phyloP scores from a whole-genome alignment of 1,284 basidiomycete species.

The Cryptococcus sp. region DNA sequence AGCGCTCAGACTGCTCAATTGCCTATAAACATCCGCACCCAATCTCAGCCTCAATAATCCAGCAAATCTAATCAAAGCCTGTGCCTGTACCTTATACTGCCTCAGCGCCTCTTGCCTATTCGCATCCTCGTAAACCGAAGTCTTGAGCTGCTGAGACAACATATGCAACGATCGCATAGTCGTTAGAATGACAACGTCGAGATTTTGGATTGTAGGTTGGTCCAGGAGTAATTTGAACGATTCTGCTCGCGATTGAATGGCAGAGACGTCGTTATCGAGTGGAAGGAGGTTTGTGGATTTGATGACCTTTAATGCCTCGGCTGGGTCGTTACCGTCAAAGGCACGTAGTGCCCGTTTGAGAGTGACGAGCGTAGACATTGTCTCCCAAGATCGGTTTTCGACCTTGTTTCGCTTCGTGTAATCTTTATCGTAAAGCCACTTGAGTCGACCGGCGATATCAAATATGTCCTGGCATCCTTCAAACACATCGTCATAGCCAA shows the following conservation, averaged over 20 bases:
- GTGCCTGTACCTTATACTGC: constrained; percentile 43
- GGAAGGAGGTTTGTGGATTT: constrained; percentile 87
- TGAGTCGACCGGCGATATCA: constrained; percentile 72
- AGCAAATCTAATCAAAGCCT: constrained; percentile 73
- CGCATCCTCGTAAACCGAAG: constrained; percentile 61
- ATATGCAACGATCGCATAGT: constrained; percentile 91
- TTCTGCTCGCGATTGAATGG: constrained; percentile 81
- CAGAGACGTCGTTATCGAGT: constrained; percentile 75
- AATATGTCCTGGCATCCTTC: constrained; percentile 57
- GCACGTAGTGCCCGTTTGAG: constrained; percentile 78
- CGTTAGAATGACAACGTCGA: constrained; percentile 81
- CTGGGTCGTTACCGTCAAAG: constrained; percentile 67
- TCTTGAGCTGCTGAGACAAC: constrained; percentile 71
- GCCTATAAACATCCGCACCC: constrained; percentile 85
- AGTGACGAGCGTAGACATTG: constrained; percentile 61
- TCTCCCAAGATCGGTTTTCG: constrained; percentile 66
- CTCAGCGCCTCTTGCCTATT: constrained; percentile 35
- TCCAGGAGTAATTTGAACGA: constrained; percentile 83
- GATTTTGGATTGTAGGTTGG: constrained; percentile 75
- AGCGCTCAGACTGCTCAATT: constrained; percentile 54
- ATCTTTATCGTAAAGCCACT: constrained; percentile 80
- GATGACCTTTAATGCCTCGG: constrained; percentile 77
- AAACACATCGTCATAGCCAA: constrained; percentile 37
- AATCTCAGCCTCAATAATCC: constrained; percentile 81
- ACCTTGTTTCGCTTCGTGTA: constrained; percentile 71